These are phyloP conservation scores for Oldenlandia corymbosa DNA, from an alignment of 257 asterid genomes.

Conservation along the genomic window DNA sequence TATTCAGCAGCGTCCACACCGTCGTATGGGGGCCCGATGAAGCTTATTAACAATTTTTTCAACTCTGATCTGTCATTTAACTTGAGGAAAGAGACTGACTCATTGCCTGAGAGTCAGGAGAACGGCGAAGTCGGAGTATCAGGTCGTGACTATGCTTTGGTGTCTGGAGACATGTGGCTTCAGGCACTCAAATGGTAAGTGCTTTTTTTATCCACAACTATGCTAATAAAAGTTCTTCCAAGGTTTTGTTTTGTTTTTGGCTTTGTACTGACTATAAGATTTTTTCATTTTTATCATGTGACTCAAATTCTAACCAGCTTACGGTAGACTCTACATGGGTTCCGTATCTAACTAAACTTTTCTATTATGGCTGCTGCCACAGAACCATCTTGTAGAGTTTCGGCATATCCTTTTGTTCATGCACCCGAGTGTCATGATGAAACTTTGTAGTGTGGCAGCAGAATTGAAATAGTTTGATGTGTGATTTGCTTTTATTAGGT, in stretches of 20 bases:
- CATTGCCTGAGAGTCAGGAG: constrained; percentile 33
- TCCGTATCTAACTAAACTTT: neutral
- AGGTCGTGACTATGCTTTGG: constrained; percentile 81
- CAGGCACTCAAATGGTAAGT: constrained; percentile 77
- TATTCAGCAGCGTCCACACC: constrained; percentile 59
- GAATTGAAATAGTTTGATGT: neutral
- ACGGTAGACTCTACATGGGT: neutral
- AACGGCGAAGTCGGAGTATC: constrained; percentile 66
- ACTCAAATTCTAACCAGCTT: neutral
- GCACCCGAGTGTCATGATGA: neutral
- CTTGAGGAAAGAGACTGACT: constrained; percentile 66
- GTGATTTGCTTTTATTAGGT: neutral
- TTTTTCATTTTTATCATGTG: no score
- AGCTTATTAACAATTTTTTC: constrained; percentile 71
- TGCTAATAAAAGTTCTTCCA: neutral
- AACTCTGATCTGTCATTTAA: constrained; percentile 69
- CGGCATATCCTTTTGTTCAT: neutral
- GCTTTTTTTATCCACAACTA: neutral
- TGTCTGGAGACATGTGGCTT: constrained; percentile 80
- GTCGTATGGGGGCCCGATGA: constrained; percentile 82
- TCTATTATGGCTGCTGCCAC: neutral
- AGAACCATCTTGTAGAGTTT: constrained; percentile 7
- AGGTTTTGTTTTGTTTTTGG: neutral
- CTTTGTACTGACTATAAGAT: neutral
- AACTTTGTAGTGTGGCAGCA: neutral